Evolutionary conservation across 805 yeast species (phyloP).

Genomic region (Helenozyma baotianmanensis): DNA sequence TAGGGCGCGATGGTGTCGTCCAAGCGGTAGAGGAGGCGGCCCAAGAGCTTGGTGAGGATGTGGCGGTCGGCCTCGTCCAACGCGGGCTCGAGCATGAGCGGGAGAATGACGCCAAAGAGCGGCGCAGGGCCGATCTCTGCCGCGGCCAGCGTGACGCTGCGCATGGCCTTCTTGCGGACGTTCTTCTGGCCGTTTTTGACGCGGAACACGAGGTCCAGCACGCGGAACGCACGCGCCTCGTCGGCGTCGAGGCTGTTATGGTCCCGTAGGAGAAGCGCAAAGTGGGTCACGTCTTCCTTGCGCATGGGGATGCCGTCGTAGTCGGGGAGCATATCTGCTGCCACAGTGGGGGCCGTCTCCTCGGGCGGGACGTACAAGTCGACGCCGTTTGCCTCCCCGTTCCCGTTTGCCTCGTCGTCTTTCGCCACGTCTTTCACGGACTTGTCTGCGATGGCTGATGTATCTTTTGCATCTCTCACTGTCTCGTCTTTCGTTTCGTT

Average conservation of each 20-base stretch:
- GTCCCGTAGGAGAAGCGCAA: slow-evolving; percentile 43
- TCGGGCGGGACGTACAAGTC: slow-evolving; percentile 53
- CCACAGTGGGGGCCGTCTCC: slow-evolving; percentile 23
- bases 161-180: slow-evolving; percentile 63
- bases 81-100: slow-evolving; percentile 65
- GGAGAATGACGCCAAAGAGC: slow-evolving; percentile 67
- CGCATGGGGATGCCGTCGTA: slow-evolving; percentile 27
- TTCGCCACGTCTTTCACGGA: too few relatives aligned
- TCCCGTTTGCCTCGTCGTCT: slow-evolving; percentile 2
- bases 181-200: slow-evolving; percentile 76
- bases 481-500: neutral
- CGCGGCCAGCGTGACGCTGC: slow-evolving; percentile 62
- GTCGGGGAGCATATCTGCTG: slow-evolving; percentile 19
- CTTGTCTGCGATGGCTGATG: too few relatives aligned
- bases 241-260: slow-evolving; percentile 17
- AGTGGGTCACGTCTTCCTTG: slow-evolving; percentile 66
- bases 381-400: slow-evolving; percentile 18
- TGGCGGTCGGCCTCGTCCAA: slow-evolving; percentile 83
- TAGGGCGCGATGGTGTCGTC: slow-evolving; percentile 67
- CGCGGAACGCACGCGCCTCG: slow-evolving; percentile 55
- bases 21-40: slow-evolving; percentile 60
- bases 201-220: slow-evolving; percentile 59
- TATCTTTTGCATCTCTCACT: too few relatives aligned
- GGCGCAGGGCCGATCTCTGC: slow-evolving; percentile 62
- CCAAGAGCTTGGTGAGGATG: slow-evolving; percentile 69